phyloP scores from a whole-genome alignment of 2,329 filamentous ascomycete species.

The Pleomassaria siparia region DNA sequence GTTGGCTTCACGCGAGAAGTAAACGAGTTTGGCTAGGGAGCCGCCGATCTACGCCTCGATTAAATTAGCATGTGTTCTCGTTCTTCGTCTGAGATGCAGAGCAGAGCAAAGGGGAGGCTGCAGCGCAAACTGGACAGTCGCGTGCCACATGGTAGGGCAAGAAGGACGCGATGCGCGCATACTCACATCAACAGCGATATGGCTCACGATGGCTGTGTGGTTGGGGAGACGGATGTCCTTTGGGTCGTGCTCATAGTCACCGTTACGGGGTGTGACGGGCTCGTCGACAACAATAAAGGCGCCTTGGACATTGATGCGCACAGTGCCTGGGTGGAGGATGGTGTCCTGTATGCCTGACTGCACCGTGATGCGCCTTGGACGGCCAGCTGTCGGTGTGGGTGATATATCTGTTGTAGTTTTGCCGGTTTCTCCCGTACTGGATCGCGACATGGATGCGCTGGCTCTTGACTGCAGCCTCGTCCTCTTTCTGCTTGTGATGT shows the following conservation, averaged over 20 bases:
- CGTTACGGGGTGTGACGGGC: slow-evolving; percentile 52
- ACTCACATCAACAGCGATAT: slow-evolving; percentile 92
- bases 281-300: slow-evolving; percentile 91
- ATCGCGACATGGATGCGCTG: slow-evolving; percentile 35
- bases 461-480: slow-evolving; percentile 41
- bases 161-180: not conserved
- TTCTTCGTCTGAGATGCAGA: not conserved
- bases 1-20: slow-evolving; percentile 87
- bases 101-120: not conserved
- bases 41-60: slow-evolving; percentile 74
- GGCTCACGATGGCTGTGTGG: slow-evolving; percentile 91
- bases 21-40: slow-evolving; percentile 93
- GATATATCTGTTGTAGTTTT: slow-evolving; percentile 3
- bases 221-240: slow-evolving; percentile 96
- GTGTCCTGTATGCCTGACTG: slow-evolving; percentile 50
- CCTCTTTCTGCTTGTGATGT: slow-evolving; percentile 31
- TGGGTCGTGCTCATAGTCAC: slow-evolving; percentile 69
- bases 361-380: slow-evolving; percentile 31
- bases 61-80: slow-evolving; percentile 16
- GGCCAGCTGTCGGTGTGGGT: slow-evolving; percentile 13
- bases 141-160: slow-evolving; percentile 9
- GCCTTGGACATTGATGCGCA: slow-evolving; percentile 94
- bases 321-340: slow-evolving; percentile 64
- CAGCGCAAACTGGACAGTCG: slow-evolving; percentile 7
- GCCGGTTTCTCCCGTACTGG: slow-evolving; percentile 30